Conservation (phyloP, 768 basidiomycete species). For the Nidularia pulvinata region DNA sequence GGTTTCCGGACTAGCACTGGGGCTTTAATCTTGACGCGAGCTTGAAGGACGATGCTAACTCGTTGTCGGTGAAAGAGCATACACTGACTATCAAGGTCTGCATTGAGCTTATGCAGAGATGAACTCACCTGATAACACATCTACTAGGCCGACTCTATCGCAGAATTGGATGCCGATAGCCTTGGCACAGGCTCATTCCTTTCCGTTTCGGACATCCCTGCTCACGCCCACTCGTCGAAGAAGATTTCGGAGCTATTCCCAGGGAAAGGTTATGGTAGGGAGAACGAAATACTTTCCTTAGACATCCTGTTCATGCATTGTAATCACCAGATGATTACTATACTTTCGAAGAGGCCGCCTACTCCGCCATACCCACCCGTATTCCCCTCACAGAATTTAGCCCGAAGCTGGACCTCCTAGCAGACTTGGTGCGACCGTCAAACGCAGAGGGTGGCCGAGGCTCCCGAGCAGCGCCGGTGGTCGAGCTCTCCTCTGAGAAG, state of each 20-base stretch:
- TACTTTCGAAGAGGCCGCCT: constrained; percentile 38
- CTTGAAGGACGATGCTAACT: constrained; percentile 37
- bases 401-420: constrained; percentile 42
- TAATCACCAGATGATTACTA: constrained; percentile 64
- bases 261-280: constrained; percentile 56
- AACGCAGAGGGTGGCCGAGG: constrained; percentile 23
- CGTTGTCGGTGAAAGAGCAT: constrained; percentile 51
- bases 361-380: constrained; percentile 42
- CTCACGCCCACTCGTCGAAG: constrained; percentile 49
- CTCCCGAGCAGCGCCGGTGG: constrained; percentile 38
- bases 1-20: constrained; percentile 56
- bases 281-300: background rate
- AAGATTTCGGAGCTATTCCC: constrained; percentile 61
- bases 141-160: constrained; percentile 49
- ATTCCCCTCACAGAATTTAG: constrained; percentile 41
- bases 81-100: constrained; percentile 37
- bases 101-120: background rate
- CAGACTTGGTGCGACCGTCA: constrained; percentile 33
- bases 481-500: constrained; percentile 52
- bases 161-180: constrained; percentile 46
- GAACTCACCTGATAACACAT: background rate
- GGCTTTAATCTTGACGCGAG: constrained; percentile 83
- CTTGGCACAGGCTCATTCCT: constrained; percentile 55
- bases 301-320: background rate
- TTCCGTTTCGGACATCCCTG: constrained; percentile 40